These are phyloP conservation scores for Carex scoparia DNA, from an alignment of 176 grass and related monocot genomes.

Conservation along the genomic window DNA sequence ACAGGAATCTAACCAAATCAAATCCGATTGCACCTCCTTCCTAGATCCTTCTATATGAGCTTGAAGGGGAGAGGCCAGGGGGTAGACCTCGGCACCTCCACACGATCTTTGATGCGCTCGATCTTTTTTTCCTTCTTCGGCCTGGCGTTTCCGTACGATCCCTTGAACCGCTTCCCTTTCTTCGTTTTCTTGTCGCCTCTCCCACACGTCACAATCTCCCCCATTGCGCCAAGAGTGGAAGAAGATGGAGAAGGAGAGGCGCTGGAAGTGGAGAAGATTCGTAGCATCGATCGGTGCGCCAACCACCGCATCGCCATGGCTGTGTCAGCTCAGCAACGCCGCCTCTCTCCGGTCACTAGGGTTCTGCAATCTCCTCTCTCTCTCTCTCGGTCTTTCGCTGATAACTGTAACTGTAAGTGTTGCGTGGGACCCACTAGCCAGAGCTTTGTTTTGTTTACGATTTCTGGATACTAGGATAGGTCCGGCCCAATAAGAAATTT, in stretches of 20 bases:
- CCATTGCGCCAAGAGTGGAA: slow-evolving; percentile 3
- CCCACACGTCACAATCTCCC: slow-evolving; percentile 63
- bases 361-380: not conserved
- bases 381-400: not conserved
- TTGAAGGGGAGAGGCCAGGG: slow-evolving; percentile 98
- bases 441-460: not conserved
- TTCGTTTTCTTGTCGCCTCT: slow-evolving; percentile 97
- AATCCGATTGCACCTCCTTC: slow-evolving; percentile 1
- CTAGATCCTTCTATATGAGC: slow-evolving; percentile 53
- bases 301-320: slow-evolving; percentile 61
- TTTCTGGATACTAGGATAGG: not conserved
- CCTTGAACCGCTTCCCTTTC: slow-evolving; percentile 96
- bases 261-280: not conserved
- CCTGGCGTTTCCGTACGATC: slow-evolving; percentile 80
- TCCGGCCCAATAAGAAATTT: not conserved
- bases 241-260: slow-evolving; percentile 2
- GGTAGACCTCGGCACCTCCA: slow-evolving; percentile 93
- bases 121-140: slow-evolving; percentile 86
- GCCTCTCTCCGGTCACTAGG: slow-evolving; percentile 35
- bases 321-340: slow-evolving; percentile 27
- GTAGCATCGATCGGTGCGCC: slow-evolving; percentile 25
- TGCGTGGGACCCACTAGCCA: not conserved
- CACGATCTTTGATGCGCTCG: slow-evolving; percentile 92
- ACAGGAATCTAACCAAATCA: slow-evolving; percentile 38
- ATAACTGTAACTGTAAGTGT: not conserved